Evolutionary conservation across 768 basidiomycete species (phyloP).

Genomic region (Boletus huronensis): DNA sequence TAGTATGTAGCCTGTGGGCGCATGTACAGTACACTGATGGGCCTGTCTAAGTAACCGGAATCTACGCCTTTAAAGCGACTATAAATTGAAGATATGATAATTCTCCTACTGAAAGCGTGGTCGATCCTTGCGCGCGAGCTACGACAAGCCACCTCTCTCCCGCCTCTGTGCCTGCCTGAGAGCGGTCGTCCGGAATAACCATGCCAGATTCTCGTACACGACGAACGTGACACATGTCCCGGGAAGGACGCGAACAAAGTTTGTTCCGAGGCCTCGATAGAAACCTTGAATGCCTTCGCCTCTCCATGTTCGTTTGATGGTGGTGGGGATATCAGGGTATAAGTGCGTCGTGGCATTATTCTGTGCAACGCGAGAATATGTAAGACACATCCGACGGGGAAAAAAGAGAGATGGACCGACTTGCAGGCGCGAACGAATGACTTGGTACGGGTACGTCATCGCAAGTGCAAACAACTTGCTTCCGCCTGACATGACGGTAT

Average conservation of each 20-base stretch:
- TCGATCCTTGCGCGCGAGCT: background rate
- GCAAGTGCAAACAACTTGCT: constrained; percentile 85
- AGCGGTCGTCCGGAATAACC: constrained; percentile 69
- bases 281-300: constrained; percentile 83
- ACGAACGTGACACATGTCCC: constrained; percentile 98
- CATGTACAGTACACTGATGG: constrained; percentile 13
- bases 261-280: constrained; percentile 93
- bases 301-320: constrained; percentile 75
- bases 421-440: constrained; percentile 90
- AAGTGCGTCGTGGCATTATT: constrained; percentile 61
- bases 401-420: constrained; percentile 38
- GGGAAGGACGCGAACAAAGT: constrained; percentile 90
- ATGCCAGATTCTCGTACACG: constrained; percentile 91
- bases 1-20: no score
- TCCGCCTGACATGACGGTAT: constrained; percentile 87
- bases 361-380: constrained; percentile 31
- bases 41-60: background rate
- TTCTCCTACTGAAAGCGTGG: background rate
- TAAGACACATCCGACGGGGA: background rate
- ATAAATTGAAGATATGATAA: constrained; percentile 6
- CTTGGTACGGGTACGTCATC: constrained; percentile 95
- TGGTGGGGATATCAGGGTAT: constrained; percentile 82
- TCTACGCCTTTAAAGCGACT: background rate
- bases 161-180: constrained; percentile 40
- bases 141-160: background rate